Percentiles rank a stretch among this genome's conserved stretches.
Conservation (phyloP, 192 early-diverging fungal genomes). For the Coemansia sp. region DNA sequence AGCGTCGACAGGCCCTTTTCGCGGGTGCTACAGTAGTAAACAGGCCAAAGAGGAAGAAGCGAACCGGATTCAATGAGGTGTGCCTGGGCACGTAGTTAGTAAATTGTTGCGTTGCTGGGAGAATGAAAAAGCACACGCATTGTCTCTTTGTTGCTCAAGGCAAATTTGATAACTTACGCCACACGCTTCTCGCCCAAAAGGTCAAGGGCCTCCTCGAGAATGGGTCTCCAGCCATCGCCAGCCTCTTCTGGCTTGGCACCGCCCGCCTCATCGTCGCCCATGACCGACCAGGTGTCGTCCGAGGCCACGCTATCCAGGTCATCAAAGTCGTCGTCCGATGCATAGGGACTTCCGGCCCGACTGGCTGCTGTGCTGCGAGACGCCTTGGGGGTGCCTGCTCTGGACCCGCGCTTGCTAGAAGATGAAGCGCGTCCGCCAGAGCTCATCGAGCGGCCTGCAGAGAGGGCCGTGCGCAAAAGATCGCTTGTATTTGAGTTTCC, state of each 20-base stretch:
- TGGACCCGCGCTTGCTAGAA: slow-evolving; percentile 1
- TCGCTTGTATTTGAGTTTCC: slow-evolving; percentile 22
- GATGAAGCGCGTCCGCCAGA: slow-evolving; percentile 11
- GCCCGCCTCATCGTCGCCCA: slow-evolving; percentile 6
- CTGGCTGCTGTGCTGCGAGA: slow-evolving; percentile 10
- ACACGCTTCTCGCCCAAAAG: slow-evolving; percentile 34
- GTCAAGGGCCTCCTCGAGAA: slow-evolving; percentile 24
- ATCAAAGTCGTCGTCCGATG: slow-evolving; percentile 27
- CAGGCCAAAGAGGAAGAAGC: too few relatives aligned
- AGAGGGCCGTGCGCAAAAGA: slow-evolving; percentile 14
- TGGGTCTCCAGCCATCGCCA: slow-evolving; percentile 23
- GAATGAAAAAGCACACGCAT: neutral
- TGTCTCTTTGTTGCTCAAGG: too few relatives aligned
- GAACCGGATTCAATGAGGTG: neutral
- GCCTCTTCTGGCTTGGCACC: neutral
- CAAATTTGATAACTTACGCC: slow-evolving; percentile 14
- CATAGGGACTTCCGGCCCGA: slow-evolving; percentile 17
- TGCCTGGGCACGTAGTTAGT: neutral
- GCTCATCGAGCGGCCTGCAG: slow-evolving; percentile 22
- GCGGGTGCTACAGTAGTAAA: slow-evolving; percentile 43
- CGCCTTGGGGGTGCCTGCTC: slow-evolving; percentile 18
- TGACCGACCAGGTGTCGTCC: slow-evolving; percentile 25
- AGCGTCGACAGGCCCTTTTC: slow-evolving; percentile 55
- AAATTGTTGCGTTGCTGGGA: too few relatives aligned
- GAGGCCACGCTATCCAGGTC: slow-evolving; percentile 25